Base-by-base conservation (phyloP, 306 rosid genomes). In the Styphnolobium japonicum region DNA sequence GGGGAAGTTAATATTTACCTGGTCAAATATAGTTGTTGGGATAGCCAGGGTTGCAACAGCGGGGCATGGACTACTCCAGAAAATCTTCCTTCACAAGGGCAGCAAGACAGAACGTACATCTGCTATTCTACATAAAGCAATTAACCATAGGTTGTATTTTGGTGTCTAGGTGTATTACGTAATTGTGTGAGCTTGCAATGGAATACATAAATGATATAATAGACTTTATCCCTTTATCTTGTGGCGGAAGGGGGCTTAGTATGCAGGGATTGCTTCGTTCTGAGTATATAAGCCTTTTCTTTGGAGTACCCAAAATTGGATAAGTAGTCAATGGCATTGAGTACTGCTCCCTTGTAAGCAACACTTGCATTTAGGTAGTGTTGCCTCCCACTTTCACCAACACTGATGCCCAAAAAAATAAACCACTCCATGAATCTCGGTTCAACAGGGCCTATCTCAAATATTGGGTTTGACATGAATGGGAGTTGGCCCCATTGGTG, bases 401-500 rank as follows among this genome's bases (percentile, higher is more conserved):
- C 89, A 39, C 90, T 89, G 57, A 89, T 85, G 42, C 92, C 92
- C 71, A 87, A 90, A 64, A 87, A 89, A 1, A 89, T 90, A 22
- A 89, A 46, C 92, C 90, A 89, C 62, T 85, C 92, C 40, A 89
- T 84, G 86, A 86, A 87, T 78, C 92, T 84, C 33, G 92, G 92
- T 69, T 89, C 90, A 0, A 89, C 86, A 0, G 90, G 92, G 39
- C 92, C 92, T 21, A 87, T 89, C 81, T 89, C 90, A 34, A 88
- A 90, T 62, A 90, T 90, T 34, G 91, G 91, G 66, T n/a, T 85
- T 88, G 23, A 90, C 90, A 71, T 87, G 92, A n/a, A 90, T 91
- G 15, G 89, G 78, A 34, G 92, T 85, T 0, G 89, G 95, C 42
- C 95, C 95, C 95, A 90, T 88, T 16, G 95, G 95, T n/a, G n/a